Base-by-base conservation (phyloP, 2,329 filamentous ascomycete species). In the Dothideomycetes sp. region DNA sequence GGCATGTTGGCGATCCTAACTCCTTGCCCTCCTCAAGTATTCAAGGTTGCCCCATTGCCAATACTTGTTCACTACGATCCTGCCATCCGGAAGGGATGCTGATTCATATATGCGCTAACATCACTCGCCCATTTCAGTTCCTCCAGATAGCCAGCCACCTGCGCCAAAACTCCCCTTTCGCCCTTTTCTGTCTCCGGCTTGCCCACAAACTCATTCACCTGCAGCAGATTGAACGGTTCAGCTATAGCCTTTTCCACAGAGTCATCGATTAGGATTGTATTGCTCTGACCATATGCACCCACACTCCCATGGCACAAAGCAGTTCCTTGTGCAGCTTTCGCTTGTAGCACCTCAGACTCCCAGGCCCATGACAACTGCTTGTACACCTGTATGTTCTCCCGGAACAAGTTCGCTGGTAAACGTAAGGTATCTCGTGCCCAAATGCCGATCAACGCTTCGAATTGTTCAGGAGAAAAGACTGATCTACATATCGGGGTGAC, bases 201-300 rank as follows among this genome's bases (percentile, higher is more conserved):
- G 3, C 70, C 75, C 2, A 59, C 57, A 54, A 91, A 95, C 59
- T 93, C 86, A 1, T 87, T 84, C 16, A 96, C 72, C 47, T 79
- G 68, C 8, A 96, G 62, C 16, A 91, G 70, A 52, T 96, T 96
- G 62, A 76, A 75, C 1, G 91, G 91, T 59, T 98, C 85, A 40
- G 73, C 80, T 18, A 75, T 70, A 1, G 81, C 88, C 66, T 96
- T 98, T 52, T 88, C 72, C 1, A 62, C 52, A 19, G 80, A 84
- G 61, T 96, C 91, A 50, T 98, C 91, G 30, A 96, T 77, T 18
- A 98, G 69, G 5, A 96, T 72, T 0, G 91, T 96, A 59, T 96
- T 94, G 37, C 71, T 71, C 62, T 94, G 87, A 50, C 79, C 73
- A 82, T 87, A 96, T 10, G 57, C 51, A 11, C 53, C 59, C 17